A percentile compares a stretch with the other conserved stretches of the same genome.
phyloP scores from a whole-genome alignment of 805 yeast genomes.

The Hanseniaspora thailandica region DNA sequence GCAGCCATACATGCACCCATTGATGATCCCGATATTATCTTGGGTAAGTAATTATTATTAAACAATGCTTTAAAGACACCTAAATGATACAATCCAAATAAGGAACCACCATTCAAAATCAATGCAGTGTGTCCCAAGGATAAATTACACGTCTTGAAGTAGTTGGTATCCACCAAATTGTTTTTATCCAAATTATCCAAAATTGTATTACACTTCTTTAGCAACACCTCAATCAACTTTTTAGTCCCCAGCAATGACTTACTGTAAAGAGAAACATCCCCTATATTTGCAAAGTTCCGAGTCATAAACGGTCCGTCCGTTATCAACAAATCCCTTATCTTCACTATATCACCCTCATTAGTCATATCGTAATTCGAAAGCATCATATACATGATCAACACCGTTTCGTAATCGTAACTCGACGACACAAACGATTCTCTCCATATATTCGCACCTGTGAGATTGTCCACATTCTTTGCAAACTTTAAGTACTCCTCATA shows the following conservation, averaged over 20 bases:
- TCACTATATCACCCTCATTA: conserved; percentile 36
- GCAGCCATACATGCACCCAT: conserved; percentile 91
- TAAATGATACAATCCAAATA: conserved; percentile 85
- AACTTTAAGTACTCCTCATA: conserved; percentile 62
- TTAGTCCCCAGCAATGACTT: conserved; percentile 84
- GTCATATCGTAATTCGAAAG: conserved; percentile 42
- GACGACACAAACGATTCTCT: conserved; percentile 71
- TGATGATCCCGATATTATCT: conserved; percentile 81
- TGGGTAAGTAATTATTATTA: conserved; percentile 62
- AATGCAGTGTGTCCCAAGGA: conserved; percentile 85
- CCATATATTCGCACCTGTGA: conserved; percentile 52
- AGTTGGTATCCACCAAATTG: conserved; percentile 39
- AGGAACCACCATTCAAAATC: conserved; percentile 85
- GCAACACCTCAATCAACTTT: conserved; percentile 53
- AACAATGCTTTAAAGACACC: conserved; percentile 85
- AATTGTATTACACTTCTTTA: conserved; percentile 67
- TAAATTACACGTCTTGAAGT: conserved; percentile 76
- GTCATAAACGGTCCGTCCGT: conserved; percentile 57
- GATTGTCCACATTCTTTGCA: conserved; percentile 39
- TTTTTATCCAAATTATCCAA: conserved; percentile 42
- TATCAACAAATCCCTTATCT: conserved; percentile 54
- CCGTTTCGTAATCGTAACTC: conserved; percentile 73
- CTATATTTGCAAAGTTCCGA: conserved; percentile 83
- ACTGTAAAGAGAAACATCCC: conserved; percentile 65
- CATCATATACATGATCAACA: conserved; percentile 57